A percentile compares a stretch with the other conserved stretches of the same genome.
Evolutionary conservation across 1,284 basidiomycete species (phyloP).

Genomic region (Microbotryomycetes sp.): DNA sequence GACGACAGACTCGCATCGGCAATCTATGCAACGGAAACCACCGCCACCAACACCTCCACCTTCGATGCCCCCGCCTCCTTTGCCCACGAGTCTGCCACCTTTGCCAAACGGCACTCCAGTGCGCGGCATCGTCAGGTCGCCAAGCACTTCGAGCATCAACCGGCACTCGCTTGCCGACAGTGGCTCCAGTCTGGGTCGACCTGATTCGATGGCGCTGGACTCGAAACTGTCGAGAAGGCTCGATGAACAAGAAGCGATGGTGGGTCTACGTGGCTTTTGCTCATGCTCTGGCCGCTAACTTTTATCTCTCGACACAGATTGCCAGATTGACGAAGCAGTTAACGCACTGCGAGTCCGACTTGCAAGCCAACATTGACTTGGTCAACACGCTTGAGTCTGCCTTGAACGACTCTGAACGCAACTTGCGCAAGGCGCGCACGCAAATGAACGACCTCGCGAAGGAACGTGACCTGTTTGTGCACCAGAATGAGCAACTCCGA

Average conservation of each 20-base stretch:
- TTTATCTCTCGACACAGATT: constrained; percentile 48
- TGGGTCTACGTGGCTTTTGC: constrained; percentile 6
- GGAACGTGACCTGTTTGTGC: constrained; percentile 66
- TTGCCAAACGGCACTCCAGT: constrained; percentile 2
- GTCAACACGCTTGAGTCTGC: constrained; percentile 74
- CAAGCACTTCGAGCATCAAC: constrained; percentile 23
- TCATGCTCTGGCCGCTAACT: not conserved
- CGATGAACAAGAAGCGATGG: constrained; percentile 71
- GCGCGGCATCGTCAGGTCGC: constrained; percentile 2
- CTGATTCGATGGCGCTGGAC: constrained; percentile 45
- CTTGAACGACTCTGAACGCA: constrained; percentile 81
- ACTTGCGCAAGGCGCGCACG: constrained; percentile 80
- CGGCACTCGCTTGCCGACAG: constrained; percentile 8
- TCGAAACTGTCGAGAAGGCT: constrained; percentile 55
- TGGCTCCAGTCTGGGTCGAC: constrained; percentile 1
- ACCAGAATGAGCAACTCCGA: constrained; percentile 59
- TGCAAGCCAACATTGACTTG: constrained; percentile 85
- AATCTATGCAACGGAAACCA: constrained; percentile 52
- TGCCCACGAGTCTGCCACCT: constrained; percentile 50
- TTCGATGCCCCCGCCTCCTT: constrained; percentile 75
- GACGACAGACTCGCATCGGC: constrained; percentile 8
- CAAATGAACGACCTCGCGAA: constrained; percentile 77
- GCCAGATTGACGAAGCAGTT: constrained; percentile 86
- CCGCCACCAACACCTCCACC: constrained; percentile 85
- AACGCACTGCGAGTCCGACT: constrained; percentile 78